Conservation (phyloP, 2,329 filamentous ascomycete genomes). For the Colletotrichum siamense region DNA sequence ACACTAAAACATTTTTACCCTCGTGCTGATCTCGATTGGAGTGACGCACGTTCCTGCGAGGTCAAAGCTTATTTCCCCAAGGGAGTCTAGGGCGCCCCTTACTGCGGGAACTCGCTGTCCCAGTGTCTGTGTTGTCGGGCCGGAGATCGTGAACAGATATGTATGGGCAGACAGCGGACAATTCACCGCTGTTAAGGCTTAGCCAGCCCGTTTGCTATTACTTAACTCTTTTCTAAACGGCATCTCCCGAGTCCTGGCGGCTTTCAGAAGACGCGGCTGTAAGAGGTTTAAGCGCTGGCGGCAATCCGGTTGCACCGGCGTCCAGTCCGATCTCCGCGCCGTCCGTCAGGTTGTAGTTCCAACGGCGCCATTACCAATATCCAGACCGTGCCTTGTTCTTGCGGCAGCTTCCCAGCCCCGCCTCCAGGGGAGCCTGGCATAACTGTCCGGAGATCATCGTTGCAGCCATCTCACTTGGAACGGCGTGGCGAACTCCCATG, state of each 20-base stretch:
- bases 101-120: background rate
- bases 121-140: background rate
- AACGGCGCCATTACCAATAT: background rate
- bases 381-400: background rate
- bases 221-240: background rate
- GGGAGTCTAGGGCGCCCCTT: background rate
- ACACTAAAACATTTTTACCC: background rate
- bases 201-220: background rate
- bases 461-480: slow-evolving; percentile 2
- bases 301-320: background rate
- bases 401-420: background rate
- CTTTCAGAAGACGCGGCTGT: background rate
- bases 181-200: background rate
- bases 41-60: slow-evolving; percentile 13
- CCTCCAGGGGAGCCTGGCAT: background rate
- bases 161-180: background rate
- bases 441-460: slow-evolving; percentile 9
- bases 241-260: background rate
- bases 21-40: slow-evolving; percentile 5
- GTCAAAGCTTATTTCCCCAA: background rate
- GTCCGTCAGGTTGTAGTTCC: background rate
- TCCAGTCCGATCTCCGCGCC: background rate
- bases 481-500: background rate
- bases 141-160: background rate
- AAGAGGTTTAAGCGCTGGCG: background rate